phyloP scores from a whole-genome alignment of 306 rosid species.

The Begonia loranthoides region DNA sequence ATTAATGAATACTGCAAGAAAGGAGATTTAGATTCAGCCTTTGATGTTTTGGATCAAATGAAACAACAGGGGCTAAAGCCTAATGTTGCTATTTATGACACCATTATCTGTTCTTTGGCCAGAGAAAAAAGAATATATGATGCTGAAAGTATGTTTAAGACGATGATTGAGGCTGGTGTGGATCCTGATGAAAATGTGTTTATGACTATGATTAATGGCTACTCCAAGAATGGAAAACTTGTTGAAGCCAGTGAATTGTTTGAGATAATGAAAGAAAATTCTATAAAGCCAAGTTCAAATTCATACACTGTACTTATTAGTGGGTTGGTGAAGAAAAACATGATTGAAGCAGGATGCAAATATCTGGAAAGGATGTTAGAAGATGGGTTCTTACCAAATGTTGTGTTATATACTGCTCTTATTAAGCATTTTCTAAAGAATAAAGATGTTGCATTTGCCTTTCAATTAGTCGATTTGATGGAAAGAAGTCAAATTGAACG shows the following conservation, averaged over 20 bases:
- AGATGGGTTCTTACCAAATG: slow-evolving; percentile 26
- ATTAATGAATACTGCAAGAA: slow-evolving; percentile 22
- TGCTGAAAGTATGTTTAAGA: slow-evolving; percentile 28
- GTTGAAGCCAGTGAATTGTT: slow-evolving; percentile 24
- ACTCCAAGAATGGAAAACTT: slow-evolving; percentile 19
- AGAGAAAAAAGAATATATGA: slow-evolving; percentile 18
- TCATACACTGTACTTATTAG: slow-evolving; percentile 26
- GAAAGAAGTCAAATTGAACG: slow-evolving; percentile 15
- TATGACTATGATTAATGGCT: slow-evolving; percentile 27
- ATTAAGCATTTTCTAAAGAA: slow-evolving; percentile 22
- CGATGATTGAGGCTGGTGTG: slow-evolving; percentile 30
- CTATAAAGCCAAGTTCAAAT: slow-evolving; percentile 26
- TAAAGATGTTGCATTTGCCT: slow-evolving; percentile 22
- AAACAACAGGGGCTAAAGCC: slow-evolving; percentile 19
- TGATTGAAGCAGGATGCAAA: slow-evolving; percentile 24
- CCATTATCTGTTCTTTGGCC: slow-evolving; percentile 22
- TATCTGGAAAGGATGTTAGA: slow-evolving; percentile 28
- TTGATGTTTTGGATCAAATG: slow-evolving; percentile 13
- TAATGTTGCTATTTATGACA: slow-evolving; percentile 26
- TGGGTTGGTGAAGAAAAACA: slow-evolving; percentile 24
- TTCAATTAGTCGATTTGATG: slow-evolving; percentile 24
- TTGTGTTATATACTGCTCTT: slow-evolving; percentile 23
- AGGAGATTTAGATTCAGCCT: slow-evolving; percentile 18
- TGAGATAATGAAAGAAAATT: slow-evolving; percentile 26
- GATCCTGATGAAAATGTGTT: slow-evolving; percentile 26